phyloP scores from a whole-genome alignment of 2,329 filamentous ascomycete species.

The Paecilomyces sp. region DNA sequence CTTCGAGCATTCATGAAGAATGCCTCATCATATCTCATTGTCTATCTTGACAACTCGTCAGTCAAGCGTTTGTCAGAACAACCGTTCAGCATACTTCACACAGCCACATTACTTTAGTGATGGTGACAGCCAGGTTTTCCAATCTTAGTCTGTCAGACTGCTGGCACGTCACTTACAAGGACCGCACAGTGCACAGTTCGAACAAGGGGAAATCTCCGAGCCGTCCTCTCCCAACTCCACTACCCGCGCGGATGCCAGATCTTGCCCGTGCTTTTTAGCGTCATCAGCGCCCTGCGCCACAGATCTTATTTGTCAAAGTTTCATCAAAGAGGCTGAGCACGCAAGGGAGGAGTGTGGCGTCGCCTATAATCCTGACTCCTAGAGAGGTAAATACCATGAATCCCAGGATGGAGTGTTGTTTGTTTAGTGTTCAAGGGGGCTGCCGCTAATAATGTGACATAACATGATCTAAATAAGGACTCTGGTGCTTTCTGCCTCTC shows the following conservation, averaged over 20 bases:
- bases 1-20: not conserved
- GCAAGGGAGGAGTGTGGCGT: not conserved
- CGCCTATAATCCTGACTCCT: not conserved
- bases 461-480: not conserved
- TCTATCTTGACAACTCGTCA: not conserved
- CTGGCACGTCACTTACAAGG: too few relatives aligned
- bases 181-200: not conserved
- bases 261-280: not conserved
- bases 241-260: not conserved
- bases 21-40: not conserved
- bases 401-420: not conserved
- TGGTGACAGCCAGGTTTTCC: not conserved
- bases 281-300: not conserved
- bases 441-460: not conserved
- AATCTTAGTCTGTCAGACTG: not conserved
- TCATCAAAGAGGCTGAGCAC: not conserved
- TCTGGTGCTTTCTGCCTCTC: not conserved
- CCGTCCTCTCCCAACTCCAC: not conserved
- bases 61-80: not conserved
- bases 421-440: not conserved
- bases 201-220: not conserved
- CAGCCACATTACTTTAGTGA: not conserved
- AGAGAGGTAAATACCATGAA: not conserved
- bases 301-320: not conserved
- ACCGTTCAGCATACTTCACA: not conserved